Evolutionary conservation across 345 rosid species (phyloP).

Genomic region (Populus alba): DNA sequence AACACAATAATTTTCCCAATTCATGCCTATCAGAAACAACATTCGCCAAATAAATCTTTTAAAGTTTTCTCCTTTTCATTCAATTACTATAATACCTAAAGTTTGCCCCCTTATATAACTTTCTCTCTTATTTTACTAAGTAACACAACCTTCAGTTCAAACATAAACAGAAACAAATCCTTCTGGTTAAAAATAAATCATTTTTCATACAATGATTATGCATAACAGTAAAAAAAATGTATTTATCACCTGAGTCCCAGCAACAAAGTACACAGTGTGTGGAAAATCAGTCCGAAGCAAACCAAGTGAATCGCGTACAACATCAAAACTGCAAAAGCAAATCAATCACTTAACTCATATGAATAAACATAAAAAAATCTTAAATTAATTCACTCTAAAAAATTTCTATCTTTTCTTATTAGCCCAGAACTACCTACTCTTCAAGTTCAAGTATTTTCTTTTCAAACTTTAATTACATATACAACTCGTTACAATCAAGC

Average conservation of each 20-base stretch:
- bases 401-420: not conserved
- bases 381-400: not conserved
- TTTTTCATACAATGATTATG: not conserved
- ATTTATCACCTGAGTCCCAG: conserved; percentile 78
- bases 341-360: not conserved
- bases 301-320: conserved; percentile 74
- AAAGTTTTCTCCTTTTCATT: not conserved
- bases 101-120: not conserved
- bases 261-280: conserved; percentile 72
- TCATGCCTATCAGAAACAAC: not conserved
- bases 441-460: not conserved
- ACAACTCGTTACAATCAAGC: not conserved
- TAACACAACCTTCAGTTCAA: not conserved
- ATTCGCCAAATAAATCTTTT: not conserved
- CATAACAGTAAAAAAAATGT: not conserved
- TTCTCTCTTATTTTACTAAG: not conserved
- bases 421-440: not conserved
- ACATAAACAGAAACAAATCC: not conserved
- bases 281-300: conserved; percentile 86
- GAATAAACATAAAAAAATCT: not conserved
- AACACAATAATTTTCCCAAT: not conserved
- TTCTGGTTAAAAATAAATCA: not conserved
- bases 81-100: not conserved
- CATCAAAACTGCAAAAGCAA: conserved; percentile 66
- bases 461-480: not conserved